These are phyloP conservation scores for Acanthamoeba lenticulata DNA, from an alignment of 208 protist species.

Conservation along the genomic window DNA sequence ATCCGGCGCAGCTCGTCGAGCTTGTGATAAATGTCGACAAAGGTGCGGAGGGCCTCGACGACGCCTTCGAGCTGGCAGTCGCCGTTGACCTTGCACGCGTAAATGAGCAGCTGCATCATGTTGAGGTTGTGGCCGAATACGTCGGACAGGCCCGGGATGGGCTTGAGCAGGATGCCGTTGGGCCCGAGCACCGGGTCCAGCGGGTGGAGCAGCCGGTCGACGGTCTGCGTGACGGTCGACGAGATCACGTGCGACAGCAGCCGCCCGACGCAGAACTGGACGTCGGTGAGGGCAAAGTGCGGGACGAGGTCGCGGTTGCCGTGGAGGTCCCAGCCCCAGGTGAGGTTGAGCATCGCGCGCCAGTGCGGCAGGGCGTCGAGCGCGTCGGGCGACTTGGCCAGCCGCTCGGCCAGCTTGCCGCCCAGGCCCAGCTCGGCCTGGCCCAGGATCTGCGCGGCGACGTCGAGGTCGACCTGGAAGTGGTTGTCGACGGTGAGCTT, in stretches of 20 bases:
- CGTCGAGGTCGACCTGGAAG: background rate
- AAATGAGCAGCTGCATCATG: slow-evolving; percentile 8
- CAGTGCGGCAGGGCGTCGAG: slow-evolving; percentile 54
- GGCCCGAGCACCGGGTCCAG: slow-evolving; percentile 58
- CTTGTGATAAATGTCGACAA: slow-evolving; percentile 22
- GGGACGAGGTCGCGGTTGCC: background rate
- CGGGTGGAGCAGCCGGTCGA: slow-evolving; percentile 39
- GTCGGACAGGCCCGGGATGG: slow-evolving; percentile 60
- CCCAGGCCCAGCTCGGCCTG: slow-evolving; percentile 25
- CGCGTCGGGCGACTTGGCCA: slow-evolving; percentile 47
- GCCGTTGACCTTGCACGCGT: slow-evolving; percentile 8
- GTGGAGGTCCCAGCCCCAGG: slow-evolving; percentile 3
- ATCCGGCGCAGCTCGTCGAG: background rate
- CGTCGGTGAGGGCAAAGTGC: slow-evolving; percentile 31
- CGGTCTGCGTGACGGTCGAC: background rate
- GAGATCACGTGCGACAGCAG: slow-evolving; percentile 20
- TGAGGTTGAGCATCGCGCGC: slow-evolving; percentile 39
- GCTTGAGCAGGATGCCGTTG: slow-evolving; percentile 43
- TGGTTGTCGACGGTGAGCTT: slow-evolving; percentile 9
- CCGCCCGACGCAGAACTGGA: slow-evolving; percentile 51
- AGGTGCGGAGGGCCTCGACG: background rate
- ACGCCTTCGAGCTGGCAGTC: slow-evolving; percentile 14
- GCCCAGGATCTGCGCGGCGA: background rate
- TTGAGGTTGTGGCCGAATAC: slow-evolving; percentile 59
- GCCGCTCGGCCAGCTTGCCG: slow-evolving; percentile 44